phyloP scores from a whole-genome alignment of 2,329 filamentous ascomycete species.

The Zymoseptoria crescenta region DNA sequence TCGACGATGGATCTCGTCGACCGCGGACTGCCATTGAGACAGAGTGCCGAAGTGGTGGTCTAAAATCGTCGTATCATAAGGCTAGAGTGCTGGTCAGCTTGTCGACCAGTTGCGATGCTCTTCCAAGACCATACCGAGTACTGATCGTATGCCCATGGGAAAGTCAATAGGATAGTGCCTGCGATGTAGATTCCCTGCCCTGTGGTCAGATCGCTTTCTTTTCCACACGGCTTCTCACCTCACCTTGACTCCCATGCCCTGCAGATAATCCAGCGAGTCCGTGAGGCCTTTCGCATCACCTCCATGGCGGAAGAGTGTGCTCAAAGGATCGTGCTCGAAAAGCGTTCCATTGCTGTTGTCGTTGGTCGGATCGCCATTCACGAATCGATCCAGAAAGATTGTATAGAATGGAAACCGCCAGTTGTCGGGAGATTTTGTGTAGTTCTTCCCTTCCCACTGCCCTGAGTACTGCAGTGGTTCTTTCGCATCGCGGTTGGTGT shows the following conservation, averaged over 20 bases:
- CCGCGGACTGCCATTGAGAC: constrained; percentile 47
- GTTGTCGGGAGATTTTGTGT: constrained; percentile 46
- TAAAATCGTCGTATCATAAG: constrained; percentile 51
- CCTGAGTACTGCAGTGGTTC: constrained; percentile 47
- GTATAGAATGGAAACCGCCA: constrained; percentile 59
- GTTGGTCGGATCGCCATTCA: constrained; percentile 57
- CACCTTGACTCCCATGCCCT: constrained; percentile 49
- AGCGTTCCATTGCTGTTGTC: constrained; percentile 53
- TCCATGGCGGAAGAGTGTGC: constrained; percentile 53
- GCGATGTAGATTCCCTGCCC: constrained; percentile 50
- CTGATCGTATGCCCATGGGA: constrained; percentile 53
- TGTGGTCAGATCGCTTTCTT: not conserved
- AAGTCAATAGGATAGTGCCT: constrained; percentile 55
- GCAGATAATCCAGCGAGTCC: constrained; percentile 54
- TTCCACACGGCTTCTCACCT: not conserved
- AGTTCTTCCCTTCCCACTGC: constrained; percentile 36
- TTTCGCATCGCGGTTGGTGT: constrained; percentile 47
- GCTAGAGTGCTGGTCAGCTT: constrained; percentile 11
- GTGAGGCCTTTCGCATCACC: constrained; percentile 51
- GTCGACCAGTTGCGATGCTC: not conserved
- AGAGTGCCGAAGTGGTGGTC: constrained; percentile 54
- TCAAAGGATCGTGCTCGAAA: constrained; percentile 53
- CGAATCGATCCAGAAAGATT: constrained; percentile 54
- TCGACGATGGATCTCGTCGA: constrained; percentile 50
- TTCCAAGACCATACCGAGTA: constrained; percentile 31